Base-by-base conservation (phyloP, 2,329 filamentous ascomycete species). In the Didymella glomerata region DNA sequence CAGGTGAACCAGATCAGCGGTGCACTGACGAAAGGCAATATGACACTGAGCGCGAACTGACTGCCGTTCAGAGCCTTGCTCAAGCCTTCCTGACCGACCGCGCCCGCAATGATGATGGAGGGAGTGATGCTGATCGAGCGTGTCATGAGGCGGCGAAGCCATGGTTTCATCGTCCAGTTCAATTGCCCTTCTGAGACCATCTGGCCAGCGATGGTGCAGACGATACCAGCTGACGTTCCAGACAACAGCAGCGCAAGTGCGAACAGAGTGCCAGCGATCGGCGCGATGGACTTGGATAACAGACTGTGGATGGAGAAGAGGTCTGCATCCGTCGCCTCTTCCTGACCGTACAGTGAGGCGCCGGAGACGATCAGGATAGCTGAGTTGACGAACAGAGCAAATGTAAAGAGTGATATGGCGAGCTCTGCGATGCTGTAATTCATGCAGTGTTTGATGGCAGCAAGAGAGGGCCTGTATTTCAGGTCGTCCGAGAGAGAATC, bases 131-230 rank as follows among this genome's bases (percentile, higher is more conserved):
- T 92, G 73, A 96, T 91, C 48, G 84, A 86, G 25, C 92, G 85
- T 0, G 92, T 96, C 48, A 94, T 77, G 4, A 96, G 83, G 11
- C 92, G 85, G 2, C 92, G 88, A 10, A 93, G 70, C 92, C 92
- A 96, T 0, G 92, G 92, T 61, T 83, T 83, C 30, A 93, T 77
- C 5, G 79, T 86, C 90, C 91, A 93, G 46, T 87, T 86, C 44
- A 96, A 76, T 61, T 92, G 91, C 7, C 92, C 92, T 75, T 96
- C 92, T 62, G 87, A 89, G 22, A 96, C 89, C 88, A 96, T 95
- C 75, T 96, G 92, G 0, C 92, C 92, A 0, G 92, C 86, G 66
- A 96, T 95, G 1, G 93, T 96, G 79, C 92, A 96, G 2, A 96
- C 89, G 34, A 96, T 91, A 6, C 92, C 92, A 0, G 92, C 92